Evolutionary conservation across 192 early-diverging fungal genomes (phyloP).

Genomic region (Linnemannia elongata): DNA sequence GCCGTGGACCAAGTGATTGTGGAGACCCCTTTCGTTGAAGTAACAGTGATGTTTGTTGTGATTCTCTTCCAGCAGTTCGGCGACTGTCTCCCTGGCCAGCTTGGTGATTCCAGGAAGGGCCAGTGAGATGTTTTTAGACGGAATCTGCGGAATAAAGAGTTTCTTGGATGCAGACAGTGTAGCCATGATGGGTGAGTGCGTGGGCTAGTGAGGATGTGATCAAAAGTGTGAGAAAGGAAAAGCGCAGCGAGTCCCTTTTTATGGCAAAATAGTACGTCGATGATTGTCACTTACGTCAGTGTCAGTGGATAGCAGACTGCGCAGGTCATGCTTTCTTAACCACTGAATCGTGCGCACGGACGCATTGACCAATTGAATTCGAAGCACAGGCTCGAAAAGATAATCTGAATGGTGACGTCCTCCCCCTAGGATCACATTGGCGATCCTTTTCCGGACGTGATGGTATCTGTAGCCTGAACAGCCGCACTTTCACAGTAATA

Average conservation of each 20-base stretch:
- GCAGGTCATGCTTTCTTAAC: not conserved
- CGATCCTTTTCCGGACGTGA: no score
- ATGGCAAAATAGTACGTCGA: not conserved
- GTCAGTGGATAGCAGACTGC: not conserved
- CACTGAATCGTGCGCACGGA: not conserved
- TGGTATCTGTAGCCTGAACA: no score
- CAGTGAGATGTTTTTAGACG: constrained; percentile 22
- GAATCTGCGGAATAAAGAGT: constrained; percentile 5
- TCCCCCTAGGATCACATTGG: no score
- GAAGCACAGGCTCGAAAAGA: not conserved
- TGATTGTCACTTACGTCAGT: not conserved
- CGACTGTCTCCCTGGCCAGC: constrained; percentile 53
- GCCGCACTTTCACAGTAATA: no score
- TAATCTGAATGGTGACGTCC: no score
- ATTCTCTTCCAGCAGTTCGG: constrained; percentile 61
- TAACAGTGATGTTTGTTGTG: constrained; percentile 66
- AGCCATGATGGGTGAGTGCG: constrained; percentile 2
- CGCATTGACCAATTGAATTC: not conserved
- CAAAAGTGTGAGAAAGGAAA: not conserved
- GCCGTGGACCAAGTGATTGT: constrained; percentile 72
- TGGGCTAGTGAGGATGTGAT: not conserved
- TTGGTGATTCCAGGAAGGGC: constrained; percentile 63
- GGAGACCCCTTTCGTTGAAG: constrained; percentile 67
- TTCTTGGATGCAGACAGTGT: not conserved
- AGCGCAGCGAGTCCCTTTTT: not conserved